A percentile compares a stretch with the other conserved stretches of the same genome.
These are phyloP conservation scores for Dionaea muscipula DNA, from an alignment of 179 eudicot species.

Conservation along the genomic window DNA sequence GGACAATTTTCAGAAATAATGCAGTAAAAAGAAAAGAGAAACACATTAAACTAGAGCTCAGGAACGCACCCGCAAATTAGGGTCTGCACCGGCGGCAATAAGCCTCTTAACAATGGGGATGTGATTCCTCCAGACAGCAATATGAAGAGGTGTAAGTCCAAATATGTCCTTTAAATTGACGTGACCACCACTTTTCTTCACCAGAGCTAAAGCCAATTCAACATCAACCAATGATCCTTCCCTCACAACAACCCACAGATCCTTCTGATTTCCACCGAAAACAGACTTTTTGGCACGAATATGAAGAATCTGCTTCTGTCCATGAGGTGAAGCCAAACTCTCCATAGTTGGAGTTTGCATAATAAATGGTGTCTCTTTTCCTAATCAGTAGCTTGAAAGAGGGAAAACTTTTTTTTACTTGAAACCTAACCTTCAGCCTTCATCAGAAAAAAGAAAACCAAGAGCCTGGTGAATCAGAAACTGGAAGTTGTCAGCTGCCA, in stretches of 20 bases:
- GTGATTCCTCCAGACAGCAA: conserved; percentile 98
- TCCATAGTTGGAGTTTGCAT: conserved; percentile 25
- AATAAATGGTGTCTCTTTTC: background rate
- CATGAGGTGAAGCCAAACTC: conserved; percentile 41
- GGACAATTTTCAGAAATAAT: too few species aligned
- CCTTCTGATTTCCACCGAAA: conserved; percentile 42
- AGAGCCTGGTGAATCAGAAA: background rate
- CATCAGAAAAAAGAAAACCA: conserved; percentile 3
- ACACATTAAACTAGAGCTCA: conserved; percentile 11
- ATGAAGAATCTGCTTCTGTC: conserved; percentile 46
- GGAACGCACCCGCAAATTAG: conserved; percentile 82
- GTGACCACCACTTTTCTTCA: conserved; percentile 80
- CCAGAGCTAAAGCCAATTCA: conserved; percentile 50
- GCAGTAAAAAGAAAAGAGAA: conserved; percentile 1
- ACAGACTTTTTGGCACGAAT: conserved; percentile 34
- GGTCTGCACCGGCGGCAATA: conserved; percentile 93
- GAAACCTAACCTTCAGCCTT: background rate
- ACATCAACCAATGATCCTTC: conserved; percentile 75
- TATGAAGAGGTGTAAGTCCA: conserved; percentile 86
- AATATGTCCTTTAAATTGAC: conserved; percentile 63
- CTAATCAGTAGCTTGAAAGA: background rate
- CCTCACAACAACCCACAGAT: conserved; percentile 49
- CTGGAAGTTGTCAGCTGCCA: background rate
- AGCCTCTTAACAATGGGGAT: conserved; percentile 80
- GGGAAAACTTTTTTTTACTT: conserved; percentile 1